Evolutionary conservation across 1,139 yeast species (phyloP), one percentile per base, ranked within the genome.

Genomic region (Pichia sp.): DNA sequence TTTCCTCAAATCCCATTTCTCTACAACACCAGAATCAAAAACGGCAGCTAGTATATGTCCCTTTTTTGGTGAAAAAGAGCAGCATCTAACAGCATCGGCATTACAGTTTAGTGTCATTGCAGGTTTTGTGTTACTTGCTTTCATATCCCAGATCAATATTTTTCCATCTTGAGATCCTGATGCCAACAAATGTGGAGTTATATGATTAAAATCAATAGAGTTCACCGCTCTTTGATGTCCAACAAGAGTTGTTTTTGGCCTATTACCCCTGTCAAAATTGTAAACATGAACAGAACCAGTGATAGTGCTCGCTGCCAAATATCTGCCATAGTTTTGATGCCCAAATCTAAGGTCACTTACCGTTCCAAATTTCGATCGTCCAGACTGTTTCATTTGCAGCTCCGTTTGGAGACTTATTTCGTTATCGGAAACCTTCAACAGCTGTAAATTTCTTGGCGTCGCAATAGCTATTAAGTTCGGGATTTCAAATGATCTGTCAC

Each of bases 121-220:
- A 0, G 86, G 79, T 48, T 69, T 69, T 4, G 64, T 57, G 32
- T 62, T 57, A 39, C 75, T 69, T 32, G 77, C 65, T 40, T 96
- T 72, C 47, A 88, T 62, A 62, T 92, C 97, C 97, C 97, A 92
- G 23, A 88, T 64, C 53, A 86, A 82, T 46, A 90, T 79, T 26
- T 82, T 71, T 2, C 97, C 97, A 64, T 92, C 98, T 58, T 87
- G 95, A 0, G 95, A 84, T 0, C 95, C 98, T 1, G 95, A 83
- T 2, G 87, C 64, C 16, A 92, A 62, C 40, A 77, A 69, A 54
- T 75, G 73, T 1, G 83, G 75, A 40, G 75, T 74, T 4, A 72
- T 71, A 36, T 73, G 73, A 48, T 71, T 73, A 60, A 87, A 88
- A 48, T 85, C 87, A 31, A 92, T 67, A 1, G 95, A 76, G 58